phyloP scores from a whole-genome alignment of 805 yeast genomes.

The Ogataea trehaloabstinens region DNA sequence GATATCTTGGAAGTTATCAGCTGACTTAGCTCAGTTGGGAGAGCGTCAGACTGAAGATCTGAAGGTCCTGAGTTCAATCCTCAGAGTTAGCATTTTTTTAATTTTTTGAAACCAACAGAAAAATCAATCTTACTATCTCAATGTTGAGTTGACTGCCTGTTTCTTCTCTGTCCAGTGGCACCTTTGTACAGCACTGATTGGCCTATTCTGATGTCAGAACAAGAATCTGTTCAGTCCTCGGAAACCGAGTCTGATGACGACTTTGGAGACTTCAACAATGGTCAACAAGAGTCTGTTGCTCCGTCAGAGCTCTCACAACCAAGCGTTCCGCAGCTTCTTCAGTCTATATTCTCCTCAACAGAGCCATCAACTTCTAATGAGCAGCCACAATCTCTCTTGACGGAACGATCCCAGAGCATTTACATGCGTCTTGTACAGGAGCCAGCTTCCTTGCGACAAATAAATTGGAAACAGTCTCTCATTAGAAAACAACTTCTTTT shows the following conservation, averaged over 20 bases:
- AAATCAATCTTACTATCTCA: too few species aligned
- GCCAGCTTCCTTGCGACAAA: conserved; percentile 49
- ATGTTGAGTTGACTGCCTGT: too few species aligned
- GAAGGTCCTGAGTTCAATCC: conserved; percentile 30
- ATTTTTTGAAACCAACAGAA: not conserved
- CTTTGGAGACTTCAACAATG: conserved; percentile 17
- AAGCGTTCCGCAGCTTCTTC: not conserved
- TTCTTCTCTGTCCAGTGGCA: too few species aligned
- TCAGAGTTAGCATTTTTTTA: conserved; percentile 23
- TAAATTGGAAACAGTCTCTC: conserved; percentile 68
- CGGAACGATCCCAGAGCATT: conserved; percentile 24
- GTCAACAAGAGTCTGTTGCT: conserved; percentile 15
- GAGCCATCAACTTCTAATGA: too few species aligned
- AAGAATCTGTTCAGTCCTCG: too few species aligned
- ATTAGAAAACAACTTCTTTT: conserved; percentile 62
- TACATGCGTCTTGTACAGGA: conserved; percentile 26
- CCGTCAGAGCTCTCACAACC: not conserved
- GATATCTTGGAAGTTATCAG: conserved; percentile 3
- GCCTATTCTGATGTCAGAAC: too few species aligned
- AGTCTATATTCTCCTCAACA: not conserved
- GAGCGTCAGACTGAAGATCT: conserved; percentile 29
- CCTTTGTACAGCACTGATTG: too few species aligned
- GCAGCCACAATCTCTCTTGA: conserved; percentile 10
- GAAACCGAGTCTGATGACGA: conserved; percentile 1
- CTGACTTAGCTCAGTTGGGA: conserved; percentile 30